Evolutionary conservation across 352 stramenopile genomes (phyloP).

Genomic region (Elongisporangium undulatum): DNA sequence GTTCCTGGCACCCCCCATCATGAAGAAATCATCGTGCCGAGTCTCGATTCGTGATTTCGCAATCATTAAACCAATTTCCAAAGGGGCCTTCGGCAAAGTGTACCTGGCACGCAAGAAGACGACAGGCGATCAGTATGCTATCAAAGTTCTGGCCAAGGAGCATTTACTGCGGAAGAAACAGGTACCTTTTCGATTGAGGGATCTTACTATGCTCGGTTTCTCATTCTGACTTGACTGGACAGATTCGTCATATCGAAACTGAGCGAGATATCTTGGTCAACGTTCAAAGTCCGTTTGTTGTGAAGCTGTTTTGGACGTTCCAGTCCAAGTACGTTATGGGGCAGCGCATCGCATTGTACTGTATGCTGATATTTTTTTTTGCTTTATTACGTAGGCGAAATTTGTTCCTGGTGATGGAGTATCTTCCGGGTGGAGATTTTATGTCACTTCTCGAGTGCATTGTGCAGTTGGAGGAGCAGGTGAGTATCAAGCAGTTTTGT

Average conservation of each 20-base stretch:
- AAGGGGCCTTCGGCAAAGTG: constrained; percentile 87
- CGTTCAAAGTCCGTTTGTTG: constrained; percentile 87
- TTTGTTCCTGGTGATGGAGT: constrained; percentile 91
- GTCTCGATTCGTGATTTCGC: constrained; percentile 85
- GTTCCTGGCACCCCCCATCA: constrained; percentile 10
- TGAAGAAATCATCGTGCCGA: constrained; percentile 36
- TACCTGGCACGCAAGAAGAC: constrained; percentile 86
- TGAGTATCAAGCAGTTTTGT: constrained; percentile 10
- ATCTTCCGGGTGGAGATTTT: constrained; percentile 87
- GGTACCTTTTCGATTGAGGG: constrained; percentile 18
- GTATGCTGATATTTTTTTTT: constrained; percentile 7
- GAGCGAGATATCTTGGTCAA: constrained; percentile 86
- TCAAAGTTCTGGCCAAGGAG: constrained; percentile 89
- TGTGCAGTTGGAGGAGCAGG: constrained; percentile 84
- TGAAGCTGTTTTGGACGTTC: constrained; percentile 91
- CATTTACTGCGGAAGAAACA: constrained; percentile 88
- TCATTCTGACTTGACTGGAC: constrained; percentile 2
- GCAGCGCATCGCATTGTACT: constrained; percentile 8
- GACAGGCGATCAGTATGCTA: constrained; percentile 87
- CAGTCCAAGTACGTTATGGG: constrained; percentile 69
- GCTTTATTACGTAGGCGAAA: constrained; percentile 37
- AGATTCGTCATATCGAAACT: constrained; percentile 84
- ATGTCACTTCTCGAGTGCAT: constrained; percentile 88
- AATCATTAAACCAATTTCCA: constrained; percentile 88
- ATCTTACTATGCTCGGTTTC: not conserved